Evolutionary conservation across 1,284 basidiomycete genomes (phyloP).

Genomic region (Ceratobasidium sp.): DNA sequence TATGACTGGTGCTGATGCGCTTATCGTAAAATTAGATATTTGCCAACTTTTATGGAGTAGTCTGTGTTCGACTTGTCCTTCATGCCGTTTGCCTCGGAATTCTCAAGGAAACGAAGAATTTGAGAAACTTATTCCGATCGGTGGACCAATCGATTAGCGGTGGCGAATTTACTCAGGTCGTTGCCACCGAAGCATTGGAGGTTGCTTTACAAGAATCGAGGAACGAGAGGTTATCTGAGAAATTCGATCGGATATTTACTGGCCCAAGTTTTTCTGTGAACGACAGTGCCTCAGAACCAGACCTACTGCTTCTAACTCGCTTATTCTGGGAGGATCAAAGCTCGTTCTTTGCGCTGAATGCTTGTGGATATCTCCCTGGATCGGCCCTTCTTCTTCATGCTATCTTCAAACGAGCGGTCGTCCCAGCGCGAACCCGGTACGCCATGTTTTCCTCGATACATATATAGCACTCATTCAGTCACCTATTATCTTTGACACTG

Average conservation of each 20-base stretch:
- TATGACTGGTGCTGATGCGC: neutral
- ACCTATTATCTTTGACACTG: too few species aligned
- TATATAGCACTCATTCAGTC: too few species aligned
- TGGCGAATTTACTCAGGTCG: too few species aligned
- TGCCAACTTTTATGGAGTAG: neutral
- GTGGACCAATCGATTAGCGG: too few species aligned
- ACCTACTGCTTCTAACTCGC: neutral
- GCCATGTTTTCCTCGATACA: neutral
- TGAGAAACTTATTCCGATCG: too few species aligned
- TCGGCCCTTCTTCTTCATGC: neutral
- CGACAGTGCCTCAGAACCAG: neutral
- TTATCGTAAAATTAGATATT: neutral
- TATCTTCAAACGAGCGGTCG: neutral
- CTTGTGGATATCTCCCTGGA: neutral
- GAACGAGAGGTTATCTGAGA: neutral
- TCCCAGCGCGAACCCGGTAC: neutral
- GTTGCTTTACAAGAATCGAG: too few species aligned
- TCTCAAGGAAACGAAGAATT: neutral
- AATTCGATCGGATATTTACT: neutral
- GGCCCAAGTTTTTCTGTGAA: neutral
- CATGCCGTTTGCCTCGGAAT: neutral
- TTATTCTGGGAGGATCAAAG: constrained; percentile 15
- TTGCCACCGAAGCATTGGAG: too few species aligned
- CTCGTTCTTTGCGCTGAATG: neutral
- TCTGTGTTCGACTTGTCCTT: constrained; percentile 17